phyloP scores from a whole-genome alignment of 202 grass and related monocot genomes.

The Panicum hallii region DNA sequence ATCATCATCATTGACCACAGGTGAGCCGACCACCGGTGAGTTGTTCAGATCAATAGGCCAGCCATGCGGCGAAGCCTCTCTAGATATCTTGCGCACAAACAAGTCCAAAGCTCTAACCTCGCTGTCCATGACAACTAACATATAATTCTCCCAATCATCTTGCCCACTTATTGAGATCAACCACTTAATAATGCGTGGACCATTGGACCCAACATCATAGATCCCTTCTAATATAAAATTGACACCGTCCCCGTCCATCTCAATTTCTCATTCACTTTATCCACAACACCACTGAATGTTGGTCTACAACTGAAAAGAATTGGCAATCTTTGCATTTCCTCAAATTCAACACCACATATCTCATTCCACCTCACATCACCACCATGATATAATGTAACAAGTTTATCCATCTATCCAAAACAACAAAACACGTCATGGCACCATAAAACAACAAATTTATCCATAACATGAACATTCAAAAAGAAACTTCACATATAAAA shows the following conservation, averaged over 20 bases:
- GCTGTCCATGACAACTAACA: neutral
- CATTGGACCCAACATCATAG: neutral
- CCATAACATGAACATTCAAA: no score
- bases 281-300: neutral
- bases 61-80: rapidly evolving
- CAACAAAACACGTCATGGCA: neutral
- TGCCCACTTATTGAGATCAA: neutral
- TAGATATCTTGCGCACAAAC: neutral
- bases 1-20: no score
- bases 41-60: no score
- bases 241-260: neutral
- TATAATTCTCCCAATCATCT: neutral
- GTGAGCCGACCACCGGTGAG: no score
- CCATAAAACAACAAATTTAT: no score
- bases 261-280: neutral
- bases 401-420: neutral
- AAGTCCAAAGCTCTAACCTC: neutral
- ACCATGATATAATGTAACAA: neutral
- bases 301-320: neutral
- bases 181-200: neutral
- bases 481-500: no score
- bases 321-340: neutral
- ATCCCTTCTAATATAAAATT: neutral
- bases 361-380: neutral
- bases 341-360: neutral